Percentiles rank a stretch among this genome's conserved stretches.
Evolutionary conservation across 2,329 filamentous ascomycete species (phyloP).

Genomic region (Ophidiomyces ophidiicola): DNA sequence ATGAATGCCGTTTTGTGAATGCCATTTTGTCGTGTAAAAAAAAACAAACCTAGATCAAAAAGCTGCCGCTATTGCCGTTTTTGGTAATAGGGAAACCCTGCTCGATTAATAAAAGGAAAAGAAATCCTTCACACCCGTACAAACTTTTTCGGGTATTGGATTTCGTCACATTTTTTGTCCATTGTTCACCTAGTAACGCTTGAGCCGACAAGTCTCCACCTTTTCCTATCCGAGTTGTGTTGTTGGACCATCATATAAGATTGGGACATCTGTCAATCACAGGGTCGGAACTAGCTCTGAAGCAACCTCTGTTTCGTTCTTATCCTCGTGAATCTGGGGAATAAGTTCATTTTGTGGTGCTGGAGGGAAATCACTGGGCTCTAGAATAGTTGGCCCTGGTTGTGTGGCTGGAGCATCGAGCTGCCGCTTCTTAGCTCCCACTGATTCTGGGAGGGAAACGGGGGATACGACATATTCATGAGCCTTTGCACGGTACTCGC

Average conservation of each 20-base stretch:
- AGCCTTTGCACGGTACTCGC: slow-evolving; percentile 49
- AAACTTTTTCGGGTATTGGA: no score
- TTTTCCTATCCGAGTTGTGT: no score
- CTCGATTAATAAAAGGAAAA: no score
- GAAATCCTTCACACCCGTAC: no score
- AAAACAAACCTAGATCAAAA: background rate
- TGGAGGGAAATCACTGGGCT: slow-evolving; percentile 33
- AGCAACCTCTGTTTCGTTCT: background rate
- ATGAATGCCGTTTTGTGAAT: slow-evolving; percentile 4
- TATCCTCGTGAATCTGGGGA: slow-evolving; percentile 2
- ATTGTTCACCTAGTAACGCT: no score
- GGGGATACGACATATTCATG: slow-evolving; percentile 41
- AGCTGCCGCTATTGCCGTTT: background rate
- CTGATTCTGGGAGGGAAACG: slow-evolving; percentile 19
- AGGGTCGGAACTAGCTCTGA: slow-evolving; percentile 7
- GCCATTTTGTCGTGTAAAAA: background rate
- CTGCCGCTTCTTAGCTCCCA: slow-evolving; percentile 10
- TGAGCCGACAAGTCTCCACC: no score
- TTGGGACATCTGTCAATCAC: slow-evolving; percentile 3
- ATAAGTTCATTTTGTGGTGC: slow-evolving; percentile 22
- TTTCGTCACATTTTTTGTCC: no score
- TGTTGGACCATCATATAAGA: no score
- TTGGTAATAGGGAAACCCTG: no score
- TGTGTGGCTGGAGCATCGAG: slow-evolving; percentile 15
- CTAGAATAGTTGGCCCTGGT: slow-evolving; percentile 24